Conservation (phyloP, 148 eudicot genomes). For the Silene latifolia region DNA sequence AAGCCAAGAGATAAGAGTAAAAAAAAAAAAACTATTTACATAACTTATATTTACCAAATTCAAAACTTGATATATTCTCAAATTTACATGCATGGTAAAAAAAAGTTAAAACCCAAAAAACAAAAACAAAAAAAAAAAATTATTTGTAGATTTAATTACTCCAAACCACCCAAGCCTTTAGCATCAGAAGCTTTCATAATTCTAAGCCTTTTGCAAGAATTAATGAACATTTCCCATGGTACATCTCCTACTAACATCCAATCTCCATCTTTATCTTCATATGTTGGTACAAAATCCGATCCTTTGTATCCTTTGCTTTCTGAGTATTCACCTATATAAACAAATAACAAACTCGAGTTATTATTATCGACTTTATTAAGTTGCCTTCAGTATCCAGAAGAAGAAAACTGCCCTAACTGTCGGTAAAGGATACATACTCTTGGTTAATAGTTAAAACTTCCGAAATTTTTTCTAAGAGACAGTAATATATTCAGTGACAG, state of each 20-base stretch:
- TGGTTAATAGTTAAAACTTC: no score
- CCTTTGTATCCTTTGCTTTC: slow-evolving; percentile 35
- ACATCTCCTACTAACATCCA: slow-evolving; percentile 44
- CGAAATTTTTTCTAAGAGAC: no score
- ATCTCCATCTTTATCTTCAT: slow-evolving; percentile 42
- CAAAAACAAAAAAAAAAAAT: neutral
- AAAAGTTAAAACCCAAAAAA: neutral
- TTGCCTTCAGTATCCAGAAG: no score
- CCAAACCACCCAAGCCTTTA: slow-evolving; percentile 20
- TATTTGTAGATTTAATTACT: neutral
- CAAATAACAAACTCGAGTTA: neutral
- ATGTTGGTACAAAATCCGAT: slow-evolving; percentile 27
- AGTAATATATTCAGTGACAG: no score
- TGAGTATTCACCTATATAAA: slow-evolving; percentile 21
- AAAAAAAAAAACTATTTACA: neutral
- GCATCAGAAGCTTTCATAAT: slow-evolving; percentile 34
- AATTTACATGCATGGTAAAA: slow-evolving; percentile 6
- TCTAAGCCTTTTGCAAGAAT: slow-evolving; percentile 37
- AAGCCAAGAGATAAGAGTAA: no score
- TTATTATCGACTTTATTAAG: neutral
- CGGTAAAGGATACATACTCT: no score
- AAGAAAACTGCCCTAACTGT: no score
- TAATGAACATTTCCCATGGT: slow-evolving; percentile 40
- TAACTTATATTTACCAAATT: neutral
- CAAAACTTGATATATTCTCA: slow-evolving; percentile 6